Evolutionary conservation across 331 rosid genomes (phyloP), one percentile per base, ranked within the genome.

Genomic region (Quercus lobata): DNA sequence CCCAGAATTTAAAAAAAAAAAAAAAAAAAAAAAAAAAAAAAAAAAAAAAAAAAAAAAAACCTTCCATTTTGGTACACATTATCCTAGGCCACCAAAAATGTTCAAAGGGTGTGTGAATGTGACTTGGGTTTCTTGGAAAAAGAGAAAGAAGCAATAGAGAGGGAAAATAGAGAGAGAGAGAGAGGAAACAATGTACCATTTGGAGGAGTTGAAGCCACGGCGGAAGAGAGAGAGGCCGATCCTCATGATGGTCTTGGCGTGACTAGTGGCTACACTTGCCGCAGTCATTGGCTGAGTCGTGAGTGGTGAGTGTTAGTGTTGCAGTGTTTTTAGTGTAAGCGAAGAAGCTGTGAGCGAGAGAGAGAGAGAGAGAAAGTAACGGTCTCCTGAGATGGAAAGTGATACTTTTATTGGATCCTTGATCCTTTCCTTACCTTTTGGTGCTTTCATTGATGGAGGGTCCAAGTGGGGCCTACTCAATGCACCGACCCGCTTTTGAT

Each of bases 181-280:
- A 34, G 24, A 27, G 68, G 30, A 32, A 54, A 35, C 17, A 14
- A 2, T 29, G 77, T 80, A 89, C 92, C 92, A 89, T 87, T 87
- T 89, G 54, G 91, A 83, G 78, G 92, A 74, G 82, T 85, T 84
- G 82, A 87, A 89, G 70, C 87, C 80, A 52, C 80, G n/a, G 25
- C 89, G 88, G 82, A 89, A 84, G 60, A 89, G 80, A 6, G 89
- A 79, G 69, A 81, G 22, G 54, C 87, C 74, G 27, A 85, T 56
- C 88, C 85, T 87, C 82, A 89, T 57, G 58, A 89, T 79, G 76
- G 74, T 87, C 86, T 70, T 60, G 81, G 89, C 81, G 22, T 80
- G 90, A 70, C 83, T 14, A 25, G 89, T 62, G 63, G 90, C 90
- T 15, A 29, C 84, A 19, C 83, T 57, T 18, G 86, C 82, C 74